Evolutionary conservation across 129 eudicot genomes (phyloP).

Genomic region (Heracleum sosnowskyi): DNA sequence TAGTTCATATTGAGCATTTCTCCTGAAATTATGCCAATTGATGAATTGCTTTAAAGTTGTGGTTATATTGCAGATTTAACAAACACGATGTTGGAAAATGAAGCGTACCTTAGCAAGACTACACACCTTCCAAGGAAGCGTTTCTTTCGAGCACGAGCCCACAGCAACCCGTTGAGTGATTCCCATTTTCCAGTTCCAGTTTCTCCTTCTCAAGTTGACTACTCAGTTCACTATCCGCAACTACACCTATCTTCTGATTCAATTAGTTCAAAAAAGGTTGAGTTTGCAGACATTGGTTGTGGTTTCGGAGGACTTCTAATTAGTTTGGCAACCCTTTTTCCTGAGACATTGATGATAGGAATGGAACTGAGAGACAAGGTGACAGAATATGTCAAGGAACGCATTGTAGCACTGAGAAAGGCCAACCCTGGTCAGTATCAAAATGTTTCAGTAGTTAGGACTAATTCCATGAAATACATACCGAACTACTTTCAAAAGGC

Average conservation of each 20-base stretch:
- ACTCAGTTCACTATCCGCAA: conserved; percentile 66
- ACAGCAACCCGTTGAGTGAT: conserved; percentile 94
- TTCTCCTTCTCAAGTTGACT: conserved; percentile 67
- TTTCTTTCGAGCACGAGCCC: conserved; percentile 92
- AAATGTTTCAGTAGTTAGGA: conserved; percentile 75
- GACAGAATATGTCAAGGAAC: conserved; percentile 88
- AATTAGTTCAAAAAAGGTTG: conserved; percentile 40
- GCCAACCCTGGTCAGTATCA: conserved; percentile 74
- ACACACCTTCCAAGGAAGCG: conserved; percentile 87
- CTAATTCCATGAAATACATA: conserved; percentile 94
- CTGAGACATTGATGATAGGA: conserved; percentile 78
- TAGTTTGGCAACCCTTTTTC: conserved; percentile 78
- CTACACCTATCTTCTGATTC: conserved; percentile 32
- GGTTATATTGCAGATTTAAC: conserved; percentile 23
- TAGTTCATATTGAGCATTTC: neutral
- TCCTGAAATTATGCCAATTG: neutral
- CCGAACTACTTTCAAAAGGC: conserved; percentile 81
- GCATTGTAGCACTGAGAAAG: conserved; percentile 60
- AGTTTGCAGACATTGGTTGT: conserved; percentile 92
- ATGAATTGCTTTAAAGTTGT: neutral
- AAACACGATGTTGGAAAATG: conserved; percentile 32
- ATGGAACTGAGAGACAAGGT: conserved; percentile 95
- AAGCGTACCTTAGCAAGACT: conserved; percentile 55
- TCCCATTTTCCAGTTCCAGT: conserved; percentile 91
- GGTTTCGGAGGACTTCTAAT: conserved; percentile 93